Base-by-base conservation (phyloP, 192 early-diverging fungal genomes). In the Backusella psychrophila region DNA sequence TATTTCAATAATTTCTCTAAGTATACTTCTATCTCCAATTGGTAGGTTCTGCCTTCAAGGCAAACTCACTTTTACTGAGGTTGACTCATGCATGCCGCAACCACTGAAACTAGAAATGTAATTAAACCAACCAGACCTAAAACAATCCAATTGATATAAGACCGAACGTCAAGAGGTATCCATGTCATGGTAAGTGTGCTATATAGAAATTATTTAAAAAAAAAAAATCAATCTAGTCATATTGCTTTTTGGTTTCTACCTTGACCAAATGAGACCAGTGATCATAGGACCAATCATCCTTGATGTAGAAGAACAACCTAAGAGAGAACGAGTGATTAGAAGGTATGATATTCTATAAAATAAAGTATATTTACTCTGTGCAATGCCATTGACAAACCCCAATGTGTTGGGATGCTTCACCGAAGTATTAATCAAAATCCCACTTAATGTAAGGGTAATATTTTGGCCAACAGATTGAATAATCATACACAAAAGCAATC, bases 341-440 rank as follows among this genome's bases (percentile, higher is more conserved):
- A 8, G 0, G 7, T 39, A 9, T 12, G 38, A 11, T 39, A 39
- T 39, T 26, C 33, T 3, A 3, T 33, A 33, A 33, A 33, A 33
- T 33, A 33, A 33, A 33, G 2, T 2, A 33, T 33, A 21, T 23
- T 53, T 75, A 74, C 81, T 77, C 71, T 90, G 89, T 14, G 80
- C 80, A 42, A 89, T 81, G 4, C 88, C 90, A 72, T 91, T 91
- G 15, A 91, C 77, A 15, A 85, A 80, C 8, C 90, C 89, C 11
- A 89, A 75, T 33, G 81, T 70, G 42, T 82, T 44, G 14, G 69
- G 52, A 14, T 77, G 34, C 7, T 84, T 82, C 0, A 86, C 82
- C 0, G 87, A 84, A 33, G 90, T 88, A 33, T 73, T 85, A 34
- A 90, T 68, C 68, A 88, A 72, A 39, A 88, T 72, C 72, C 82